Percentiles rank a stretch among this genome's conserved stretches.
phyloP scores from a whole-genome alignment of 2,329 filamentous ascomycete species.

The Cordyceps javanica region DNA sequence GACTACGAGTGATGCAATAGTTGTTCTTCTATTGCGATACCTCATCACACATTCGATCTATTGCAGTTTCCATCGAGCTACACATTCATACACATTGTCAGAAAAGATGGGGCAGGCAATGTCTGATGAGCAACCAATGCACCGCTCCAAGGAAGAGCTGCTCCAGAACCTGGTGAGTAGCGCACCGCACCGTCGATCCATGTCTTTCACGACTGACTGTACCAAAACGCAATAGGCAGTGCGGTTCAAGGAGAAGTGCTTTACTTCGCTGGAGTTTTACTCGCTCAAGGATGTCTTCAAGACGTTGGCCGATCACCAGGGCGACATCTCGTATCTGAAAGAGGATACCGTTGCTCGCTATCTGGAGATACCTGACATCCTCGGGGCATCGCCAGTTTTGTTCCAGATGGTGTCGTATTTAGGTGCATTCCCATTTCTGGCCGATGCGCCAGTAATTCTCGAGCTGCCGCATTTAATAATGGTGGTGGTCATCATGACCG shows the following conservation, averaged over 20 bases:
- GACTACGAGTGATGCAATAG: background rate
- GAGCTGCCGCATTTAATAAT: constrained; percentile 66
- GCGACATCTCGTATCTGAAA: constrained; percentile 58
- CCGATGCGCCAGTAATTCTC: constrained; percentile 63
- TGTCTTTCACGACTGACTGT: background rate
- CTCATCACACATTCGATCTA: no score
- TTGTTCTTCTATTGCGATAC: background rate
- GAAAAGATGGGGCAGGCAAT: constrained; percentile 46
- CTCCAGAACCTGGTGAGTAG: constrained; percentile 43
- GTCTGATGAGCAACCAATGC: constrained; percentile 38
- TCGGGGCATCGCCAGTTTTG: constrained; percentile 60
- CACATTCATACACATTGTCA: background rate
- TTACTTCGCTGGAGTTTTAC: constrained; percentile 65
- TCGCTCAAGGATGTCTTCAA: constrained; percentile 69
- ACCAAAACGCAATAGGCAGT: constrained; percentile 39
- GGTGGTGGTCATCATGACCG: constrained; percentile 66
- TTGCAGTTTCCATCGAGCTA: background rate
- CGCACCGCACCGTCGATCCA: constrained; percentile 6
- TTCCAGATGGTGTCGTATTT: constrained; percentile 68
- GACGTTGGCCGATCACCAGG: constrained; percentile 59
- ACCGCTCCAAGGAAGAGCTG: constrained; percentile 46
- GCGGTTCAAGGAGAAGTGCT: constrained; percentile 64
- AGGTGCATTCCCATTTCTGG: constrained; percentile 67
- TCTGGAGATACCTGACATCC: constrained; percentile 65
- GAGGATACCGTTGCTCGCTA: constrained; percentile 64